phyloP scores from a whole-genome alignment of 1,284 basidiomycete species.

The Boletus albobrunnescens region DNA sequence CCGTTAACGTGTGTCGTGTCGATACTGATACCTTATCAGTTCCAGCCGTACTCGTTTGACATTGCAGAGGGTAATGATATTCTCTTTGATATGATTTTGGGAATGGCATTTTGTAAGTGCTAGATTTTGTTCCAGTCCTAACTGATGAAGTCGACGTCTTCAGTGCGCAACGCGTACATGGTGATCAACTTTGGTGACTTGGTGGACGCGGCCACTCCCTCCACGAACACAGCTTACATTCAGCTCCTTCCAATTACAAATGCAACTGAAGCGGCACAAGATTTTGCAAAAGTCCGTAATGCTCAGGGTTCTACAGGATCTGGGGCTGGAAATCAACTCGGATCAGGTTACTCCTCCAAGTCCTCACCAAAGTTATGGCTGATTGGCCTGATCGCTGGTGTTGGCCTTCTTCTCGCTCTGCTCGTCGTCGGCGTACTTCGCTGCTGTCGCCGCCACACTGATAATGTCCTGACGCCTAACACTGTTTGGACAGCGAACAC shows the following conservation, averaged over 20 bases:
- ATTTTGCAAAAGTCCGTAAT: conserved; percentile 24
- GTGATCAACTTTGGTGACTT: conserved; percentile 61
- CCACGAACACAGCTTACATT: conserved; percentile 48
- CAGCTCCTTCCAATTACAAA: conserved; percentile 57
- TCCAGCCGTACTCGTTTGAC: conserved; percentile 40
- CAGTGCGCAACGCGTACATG: conserved; percentile 55
- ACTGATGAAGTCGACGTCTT: background rate
- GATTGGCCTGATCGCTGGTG: conserved; percentile 18
- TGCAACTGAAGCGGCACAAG: conserved; percentile 26
- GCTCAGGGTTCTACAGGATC: too few species aligned
- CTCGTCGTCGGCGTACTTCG: conserved; percentile 1
- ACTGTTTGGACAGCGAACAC: conserved; percentile 4
- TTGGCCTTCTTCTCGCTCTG: conserved; percentile 13
- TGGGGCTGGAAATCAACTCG: background rate
- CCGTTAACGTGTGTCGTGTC: background rate
- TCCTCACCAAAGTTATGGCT: conserved; percentile 1
- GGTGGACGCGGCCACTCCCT: conserved; percentile 34
- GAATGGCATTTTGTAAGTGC: conserved; percentile 57
- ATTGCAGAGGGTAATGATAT: conserved; percentile 43
- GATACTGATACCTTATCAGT: conserved; percentile 35
- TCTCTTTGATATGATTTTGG: conserved; percentile 41
- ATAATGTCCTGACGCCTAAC: background rate
- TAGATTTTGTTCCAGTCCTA: too few species aligned
- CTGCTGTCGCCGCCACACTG: conserved; percentile 12
- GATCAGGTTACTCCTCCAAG: background rate